phyloP scores from a whole-genome alignment of 2,329 filamentous ascomycete genomes.

The Phialophora chinensis region DNA sequence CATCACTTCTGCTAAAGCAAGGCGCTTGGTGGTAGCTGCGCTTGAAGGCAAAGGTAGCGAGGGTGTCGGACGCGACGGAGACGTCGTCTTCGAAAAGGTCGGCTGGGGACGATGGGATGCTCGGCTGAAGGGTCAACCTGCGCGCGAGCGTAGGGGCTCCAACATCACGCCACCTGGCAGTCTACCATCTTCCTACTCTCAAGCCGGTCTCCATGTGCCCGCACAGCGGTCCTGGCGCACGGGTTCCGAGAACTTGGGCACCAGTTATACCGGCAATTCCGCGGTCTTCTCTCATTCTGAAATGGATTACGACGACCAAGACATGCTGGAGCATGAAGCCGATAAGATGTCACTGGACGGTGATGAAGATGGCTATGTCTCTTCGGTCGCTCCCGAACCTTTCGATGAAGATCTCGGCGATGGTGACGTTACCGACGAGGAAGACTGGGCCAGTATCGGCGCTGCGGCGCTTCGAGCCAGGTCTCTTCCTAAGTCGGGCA shows the following conservation, averaged over 20 bases:
- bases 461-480: constrained; percentile 79
- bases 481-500: constrained; percentile 54
- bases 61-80: constrained; percentile 61
- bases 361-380: constrained; percentile 69
- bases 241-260: constrained; percentile 48
- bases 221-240: constrained; percentile 44
- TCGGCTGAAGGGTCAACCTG: constrained; percentile 69
- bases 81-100: constrained; percentile 81
- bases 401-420: constrained; percentile 75
- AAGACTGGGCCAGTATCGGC: constrained; percentile 92
- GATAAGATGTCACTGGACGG: constrained; percentile 93
- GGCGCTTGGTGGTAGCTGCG: constrained; percentile 88
- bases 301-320: constrained; percentile 66
- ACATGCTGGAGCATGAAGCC: constrained; percentile 81
- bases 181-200: constrained; percentile 52
- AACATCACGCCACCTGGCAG: constrained; percentile 46
- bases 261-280: constrained; percentile 72
- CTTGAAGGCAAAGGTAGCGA: constrained; percentile 75
- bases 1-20: constrained; percentile 84
- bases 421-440: constrained; percentile 88
- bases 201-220: constrained; percentile 57
- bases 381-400: constrained; percentile 72
- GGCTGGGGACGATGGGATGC: constrained; percentile 98
- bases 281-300: constrained; percentile 74
- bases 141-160: constrained; percentile 40